phyloP scores from a whole-genome alignment of 2,329 filamentous ascomycete species.

The Phaeosphaeriaceae sp. region DNA sequence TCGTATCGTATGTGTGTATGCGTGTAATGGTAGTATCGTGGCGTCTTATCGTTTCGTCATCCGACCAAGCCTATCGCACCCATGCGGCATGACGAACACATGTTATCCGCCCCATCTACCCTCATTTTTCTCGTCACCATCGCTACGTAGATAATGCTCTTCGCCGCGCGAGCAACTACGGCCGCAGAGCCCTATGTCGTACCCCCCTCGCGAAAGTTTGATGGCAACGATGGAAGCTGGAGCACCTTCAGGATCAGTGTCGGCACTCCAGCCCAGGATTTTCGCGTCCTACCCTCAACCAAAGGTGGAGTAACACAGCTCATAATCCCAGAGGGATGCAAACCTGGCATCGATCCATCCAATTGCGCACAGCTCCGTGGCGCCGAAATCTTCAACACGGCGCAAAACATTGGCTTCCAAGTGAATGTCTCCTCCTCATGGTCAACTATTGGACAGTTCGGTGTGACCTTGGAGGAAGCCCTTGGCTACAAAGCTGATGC shows the following conservation, averaged over 20 bases:
- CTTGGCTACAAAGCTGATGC: slow-evolving; percentile 35
- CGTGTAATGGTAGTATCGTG: background rate
- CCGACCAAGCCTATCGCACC: background rate
- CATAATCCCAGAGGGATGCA: slow-evolving; percentile 44
- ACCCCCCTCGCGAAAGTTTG: slow-evolving; percentile 42
- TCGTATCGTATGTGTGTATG: background rate
- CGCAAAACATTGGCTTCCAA: slow-evolving; percentile 41
- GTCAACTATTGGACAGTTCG: slow-evolving; percentile 43
- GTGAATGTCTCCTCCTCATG: slow-evolving; percentile 37
- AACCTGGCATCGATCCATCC: slow-evolving; percentile 30
- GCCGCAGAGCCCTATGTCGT: slow-evolving; percentile 38
- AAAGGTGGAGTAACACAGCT: slow-evolving; percentile 39
- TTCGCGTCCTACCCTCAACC: slow-evolving; percentile 46
- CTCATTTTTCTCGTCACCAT: background rate
- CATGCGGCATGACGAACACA: background rate
- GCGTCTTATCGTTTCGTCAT: too few relatives aligned
- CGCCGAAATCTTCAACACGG: slow-evolving; percentile 36
- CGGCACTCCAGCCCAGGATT: slow-evolving; percentile 49
- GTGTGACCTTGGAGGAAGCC: slow-evolving; percentile 35
- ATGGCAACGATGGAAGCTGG: slow-evolving; percentile 52
- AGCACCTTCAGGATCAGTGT: slow-evolving; percentile 51
- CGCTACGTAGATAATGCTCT: slow-evolving; percentile 26
- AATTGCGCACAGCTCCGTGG: slow-evolving; percentile 41
- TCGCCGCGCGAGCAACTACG: slow-evolving; percentile 24
- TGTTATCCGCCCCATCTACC: background rate